A percentile compares a stretch with the other conserved stretches of the same genome.
Evolutionary conservation across 2,329 filamentous ascomycete species (phyloP).

Genomic region (Oidium heveae): DNA sequence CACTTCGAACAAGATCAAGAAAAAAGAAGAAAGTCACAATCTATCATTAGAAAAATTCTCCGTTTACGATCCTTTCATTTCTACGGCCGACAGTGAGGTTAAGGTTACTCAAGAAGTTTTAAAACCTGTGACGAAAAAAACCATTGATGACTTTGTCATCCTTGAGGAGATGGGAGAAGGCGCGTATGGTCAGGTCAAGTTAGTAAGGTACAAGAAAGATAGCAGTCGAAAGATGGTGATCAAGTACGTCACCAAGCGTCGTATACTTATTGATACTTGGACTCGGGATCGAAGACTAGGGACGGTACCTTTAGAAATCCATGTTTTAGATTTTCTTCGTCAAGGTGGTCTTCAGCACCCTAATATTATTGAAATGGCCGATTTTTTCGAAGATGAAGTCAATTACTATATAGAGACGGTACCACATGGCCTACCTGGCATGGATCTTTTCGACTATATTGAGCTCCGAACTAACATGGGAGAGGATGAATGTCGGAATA

Average conservation of each 20-base stretch:
- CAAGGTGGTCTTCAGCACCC: constrained; percentile 41
- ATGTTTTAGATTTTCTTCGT: constrained; percentile 81
- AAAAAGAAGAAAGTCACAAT: too few species aligned
- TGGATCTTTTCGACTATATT: constrained; percentile 98
- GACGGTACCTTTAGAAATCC: constrained; percentile 88
- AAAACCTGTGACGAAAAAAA: constrained; percentile 38
- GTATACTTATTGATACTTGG: constrained; percentile 96
- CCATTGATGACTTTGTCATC: constrained; percentile 72
- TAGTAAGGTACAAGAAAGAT: constrained; percentile 62
- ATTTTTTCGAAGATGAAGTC: constrained; percentile 52
- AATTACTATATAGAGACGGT: constrained; percentile 99
- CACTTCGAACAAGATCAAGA: too few species aligned
- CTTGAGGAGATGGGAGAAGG: constrained; percentile 97
- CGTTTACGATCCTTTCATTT: not conserved
- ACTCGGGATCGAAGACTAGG: constrained; percentile 78
- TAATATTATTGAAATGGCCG: constrained; percentile 49
- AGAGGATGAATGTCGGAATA: constrained; percentile 75
- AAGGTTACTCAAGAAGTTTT: constrained; percentile 3
- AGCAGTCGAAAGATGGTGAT: constrained; percentile 65
- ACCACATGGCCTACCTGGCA: constrained; percentile 80
- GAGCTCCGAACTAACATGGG: constrained; percentile 93
- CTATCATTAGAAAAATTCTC: too few species aligned
- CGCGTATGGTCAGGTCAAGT: constrained; percentile 91
- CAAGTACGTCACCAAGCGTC: constrained; percentile 92
- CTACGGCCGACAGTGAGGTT: not conserved